Evolutionary conservation across 305 asterid genomes (phyloP).

Genomic region (Caryopteris hybrid): DNA sequence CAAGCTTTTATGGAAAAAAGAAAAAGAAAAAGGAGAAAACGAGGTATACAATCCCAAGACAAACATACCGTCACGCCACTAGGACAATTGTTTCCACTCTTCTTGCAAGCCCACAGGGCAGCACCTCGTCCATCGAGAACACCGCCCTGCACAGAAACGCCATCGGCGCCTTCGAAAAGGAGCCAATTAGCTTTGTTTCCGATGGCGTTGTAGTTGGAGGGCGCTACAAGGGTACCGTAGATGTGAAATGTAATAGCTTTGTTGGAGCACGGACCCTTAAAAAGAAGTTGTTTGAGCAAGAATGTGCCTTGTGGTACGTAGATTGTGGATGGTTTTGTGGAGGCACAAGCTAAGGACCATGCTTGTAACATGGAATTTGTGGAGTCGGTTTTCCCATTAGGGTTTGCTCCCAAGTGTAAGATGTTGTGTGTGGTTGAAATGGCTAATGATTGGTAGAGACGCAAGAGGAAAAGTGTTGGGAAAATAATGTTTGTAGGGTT

Average conservation of each 20-base stretch:
- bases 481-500: slow-evolving; percentile 6
- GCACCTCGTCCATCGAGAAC: slow-evolving; percentile 50
- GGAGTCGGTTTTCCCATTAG: slow-evolving; percentile 41
- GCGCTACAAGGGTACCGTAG: slow-evolving; percentile 50
- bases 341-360: slow-evolving; percentile 52
- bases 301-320: slow-evolving; percentile 44
- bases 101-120: slow-evolving; percentile 58
- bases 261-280: slow-evolving; percentile 41
- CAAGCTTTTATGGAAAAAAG: not conserved
- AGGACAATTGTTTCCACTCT: slow-evolving; percentile 34
- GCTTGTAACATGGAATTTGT: slow-evolving; percentile 32
- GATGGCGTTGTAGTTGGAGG: slow-evolving; percentile 31
- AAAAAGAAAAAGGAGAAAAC: not conserved
- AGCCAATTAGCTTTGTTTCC: slow-evolving; percentile 37
- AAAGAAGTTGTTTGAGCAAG: slow-evolving; percentile 26
- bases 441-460: slow-evolving; percentile 11
- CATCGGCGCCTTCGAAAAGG: slow-evolving; percentile 30
- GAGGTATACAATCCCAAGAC: not conserved
- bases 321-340: slow-evolving; percentile 32
- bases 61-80: slow-evolving; percentile 46
- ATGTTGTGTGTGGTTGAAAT: slow-evolving; percentile 23
- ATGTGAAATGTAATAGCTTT: slow-evolving; percentile 27
- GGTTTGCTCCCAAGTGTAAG: slow-evolving; percentile 38
- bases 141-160: slow-evolving; percentile 47
- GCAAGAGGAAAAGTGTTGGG: slow-evolving; percentile 13